A percentile compares a stretch with the other conserved stretches of the same genome.
phyloP scores from a whole-genome alignment of 306 rosid genomes.

The Parietaria judaica region DNA sequence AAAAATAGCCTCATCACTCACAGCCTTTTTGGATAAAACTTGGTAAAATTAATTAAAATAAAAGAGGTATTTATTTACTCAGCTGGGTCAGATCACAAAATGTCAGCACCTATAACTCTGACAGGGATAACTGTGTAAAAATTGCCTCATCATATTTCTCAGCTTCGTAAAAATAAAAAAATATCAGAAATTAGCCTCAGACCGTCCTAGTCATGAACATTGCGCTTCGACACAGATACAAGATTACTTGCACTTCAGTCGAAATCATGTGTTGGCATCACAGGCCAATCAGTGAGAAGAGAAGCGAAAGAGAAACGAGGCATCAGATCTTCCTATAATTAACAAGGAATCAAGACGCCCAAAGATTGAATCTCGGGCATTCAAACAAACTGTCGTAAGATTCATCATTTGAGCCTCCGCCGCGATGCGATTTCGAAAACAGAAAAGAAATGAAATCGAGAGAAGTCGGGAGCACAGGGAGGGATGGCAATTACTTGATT shows the following conservation, averaged over 20 bases:
- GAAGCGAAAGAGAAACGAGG: conserved; percentile 4
- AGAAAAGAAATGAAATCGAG: neutral
- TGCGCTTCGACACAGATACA: conserved; percentile 42
- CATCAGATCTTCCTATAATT: conserved; percentile 56
- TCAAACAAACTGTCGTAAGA: conserved; percentile 22
- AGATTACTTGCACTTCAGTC: conserved; percentile 29
- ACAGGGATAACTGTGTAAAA: conserved; percentile 73
- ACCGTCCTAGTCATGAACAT: conserved; percentile 75
- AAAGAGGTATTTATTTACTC: no score
- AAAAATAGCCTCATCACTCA: conserved; percentile 44
- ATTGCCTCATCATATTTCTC: conserved; percentile 51
- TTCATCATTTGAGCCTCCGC: conserved; percentile 29
- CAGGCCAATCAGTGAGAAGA: conserved; percentile 19
- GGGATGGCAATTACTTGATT: neutral
- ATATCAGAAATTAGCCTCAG: conserved; percentile 51
- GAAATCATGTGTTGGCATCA: conserved; percentile 32
- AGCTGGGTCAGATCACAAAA: conserved; percentile 46
- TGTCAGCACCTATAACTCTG: conserved; percentile 58
- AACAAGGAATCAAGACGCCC: conserved; percentile 29
- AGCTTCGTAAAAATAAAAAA: neutral
- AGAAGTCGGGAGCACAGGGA: neutral
- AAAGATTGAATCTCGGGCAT: conserved; percentile 17
- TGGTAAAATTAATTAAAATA: neutral
- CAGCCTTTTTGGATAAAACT: neutral
- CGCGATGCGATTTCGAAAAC: neutral